Base-by-base conservation (phyloP, 192 early-diverging fungal genomes). In the Funneliformis geosporum region DNA sequence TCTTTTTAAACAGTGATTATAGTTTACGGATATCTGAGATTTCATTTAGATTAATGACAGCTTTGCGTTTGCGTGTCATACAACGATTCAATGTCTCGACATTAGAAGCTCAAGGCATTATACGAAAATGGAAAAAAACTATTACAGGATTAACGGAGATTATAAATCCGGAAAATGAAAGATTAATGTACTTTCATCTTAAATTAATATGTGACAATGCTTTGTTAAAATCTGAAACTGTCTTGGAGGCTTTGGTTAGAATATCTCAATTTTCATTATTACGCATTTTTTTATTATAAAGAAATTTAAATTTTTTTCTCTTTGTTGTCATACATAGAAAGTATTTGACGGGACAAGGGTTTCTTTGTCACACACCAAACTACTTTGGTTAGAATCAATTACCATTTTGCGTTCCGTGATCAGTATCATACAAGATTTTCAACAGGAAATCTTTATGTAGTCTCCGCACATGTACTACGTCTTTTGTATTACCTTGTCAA, bases 1-100 rank as follows among this genome's bases (percentile, higher is more conserved):
- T 44, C 55, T 67, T 69, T 65, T 67, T 82, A 27, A 74, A 23
- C 33, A 87, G 87, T 16, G 89, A 90, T 73, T 90, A 90, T 80
- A 82, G 84, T 0, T 81, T 90, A 8, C 85, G 84, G 60, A 68
- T 67, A 76, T 75, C 82, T 11, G 87, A 90, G 21, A 81, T 86
- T 0, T 88, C 87, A 9, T 90, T 87, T 81, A 81, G 89, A 62
- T 62, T 89, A 18, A 55, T 89, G 27, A 81, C 80, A 1, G 86
- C 85, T 33, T 73, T 89, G 74, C 84, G 89, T 18, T 66, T 90
- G 16, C 62, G 84, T 42, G 79, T 86, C 1, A 64, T 87, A 28
- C 75, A 80, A 11, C 81, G 73, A 6, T 82, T 69, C 10, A 18
- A 43, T 69, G 18, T 43, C 18, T 69, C 42, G 9, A 10, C 40